These are phyloP conservation scores for Biscogniauxia marginata DNA, from an alignment of 2,329 filamentous ascomycete species.

Conservation along the genomic window DNA sequence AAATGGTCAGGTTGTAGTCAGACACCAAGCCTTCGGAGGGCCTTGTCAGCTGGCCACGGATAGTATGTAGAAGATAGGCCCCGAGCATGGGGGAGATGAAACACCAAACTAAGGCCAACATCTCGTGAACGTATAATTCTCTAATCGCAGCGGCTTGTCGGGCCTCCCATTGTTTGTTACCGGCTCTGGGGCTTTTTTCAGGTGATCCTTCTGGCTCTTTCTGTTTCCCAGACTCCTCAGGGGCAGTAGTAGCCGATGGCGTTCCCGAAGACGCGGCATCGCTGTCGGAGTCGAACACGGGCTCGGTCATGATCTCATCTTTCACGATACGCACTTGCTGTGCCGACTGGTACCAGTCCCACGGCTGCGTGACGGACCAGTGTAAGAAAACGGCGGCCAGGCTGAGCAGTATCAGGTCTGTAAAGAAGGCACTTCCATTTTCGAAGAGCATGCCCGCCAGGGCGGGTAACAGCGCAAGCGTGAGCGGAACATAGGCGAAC, in stretches of 20 bases:
- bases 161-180: constrained; percentile 21
- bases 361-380: constrained; percentile 88
- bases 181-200: constrained; percentile 5
- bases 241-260: constrained; percentile 21
- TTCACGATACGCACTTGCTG: constrained; percentile 56
- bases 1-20: constrained; percentile 90
- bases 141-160: constrained; percentile 43
- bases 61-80: constrained; percentile 80
- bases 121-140: constrained; percentile 74
- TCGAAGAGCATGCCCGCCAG: constrained; percentile 82
- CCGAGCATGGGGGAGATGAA: constrained; percentile 76
- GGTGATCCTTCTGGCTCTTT: constrained; percentile 7
- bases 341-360: constrained; percentile 76
- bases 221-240: constrained; percentile 41
- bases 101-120: constrained; percentile 72
- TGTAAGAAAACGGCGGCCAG: constrained; percentile 85
- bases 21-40: constrained; percentile 86
- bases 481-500: constrained; percentile 79
- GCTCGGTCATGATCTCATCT: constrained; percentile 44
- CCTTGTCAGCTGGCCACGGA: constrained; percentile 76
- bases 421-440: constrained; percentile 79
- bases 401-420: constrained; percentile 77
- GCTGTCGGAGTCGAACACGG: constrained; percentile 45
- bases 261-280: constrained; percentile 35
- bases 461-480: constrained; percentile 80